Evolutionary conservation across 495 filamentous ascomycete genomes (phyloP), one percentile per base, ranked within the genome.

Genomic region (Podospora conica): DNA sequence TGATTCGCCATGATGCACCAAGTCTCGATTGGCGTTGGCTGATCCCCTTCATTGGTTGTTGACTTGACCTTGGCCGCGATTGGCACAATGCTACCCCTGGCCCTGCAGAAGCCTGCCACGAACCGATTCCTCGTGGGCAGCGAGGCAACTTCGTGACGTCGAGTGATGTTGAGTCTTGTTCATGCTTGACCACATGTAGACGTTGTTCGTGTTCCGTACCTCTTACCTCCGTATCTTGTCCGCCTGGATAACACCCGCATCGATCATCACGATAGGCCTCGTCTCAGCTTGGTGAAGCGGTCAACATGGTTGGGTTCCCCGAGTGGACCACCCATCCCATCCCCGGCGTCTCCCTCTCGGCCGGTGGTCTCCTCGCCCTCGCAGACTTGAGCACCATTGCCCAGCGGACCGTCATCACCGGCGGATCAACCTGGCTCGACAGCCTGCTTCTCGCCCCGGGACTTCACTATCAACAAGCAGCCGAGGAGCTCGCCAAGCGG

Each of bases 381-480:
- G 86, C 85, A 6, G 85, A 88, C 68, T 78, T 88, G 22, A 72
- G 78, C 12, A 83, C 81, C 6, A 79, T 85, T 20, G 78, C 81
- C 0, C 69, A 83, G 31, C 79, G 85, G 22, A 88, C 86, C 4
- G 80, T 78, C 18, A 76, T 86, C 27, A 82, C 80, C 3, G 86
- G 86, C 55, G 80, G 78, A 2, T 77, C 83, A 0, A 76, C 76
- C 6, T 80, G 80, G 69, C 71, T 85, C 0, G 87, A 88, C 71
- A 73, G 72, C 21, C 73, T 88, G 6, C 70, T 87, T 24, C 77
- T 88, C 0, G 84, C 82, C 18, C 87, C 87, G 0, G 86, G 85
- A 3, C 68, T 88, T 55, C 86, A 88, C 75, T 81, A 80, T 59
- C 85, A 88, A 66, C 86, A 88, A 68, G 71, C 77, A 5, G 85